Evolutionary conservation across 345 rosid genomes (phyloP).

Genomic region (Passiflora organensis): DNA sequence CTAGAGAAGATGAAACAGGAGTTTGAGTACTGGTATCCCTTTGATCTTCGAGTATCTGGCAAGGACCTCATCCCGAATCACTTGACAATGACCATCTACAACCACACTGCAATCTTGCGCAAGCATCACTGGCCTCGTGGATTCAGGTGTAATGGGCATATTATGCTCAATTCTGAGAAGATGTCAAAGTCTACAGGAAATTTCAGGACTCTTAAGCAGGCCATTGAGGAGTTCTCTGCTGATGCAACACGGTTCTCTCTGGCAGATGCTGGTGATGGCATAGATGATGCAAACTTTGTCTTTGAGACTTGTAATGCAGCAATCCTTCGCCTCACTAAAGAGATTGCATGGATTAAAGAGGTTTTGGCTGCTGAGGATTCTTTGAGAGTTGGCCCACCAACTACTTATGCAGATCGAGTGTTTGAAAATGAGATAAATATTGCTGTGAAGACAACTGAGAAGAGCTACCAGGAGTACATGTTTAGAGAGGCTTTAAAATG

Average conservation of each 20-base stretch:
- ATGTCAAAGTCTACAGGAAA: conserved; percentile 98
- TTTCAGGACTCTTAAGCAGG: conserved; percentile 77
- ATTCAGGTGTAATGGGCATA: conserved; percentile 88
- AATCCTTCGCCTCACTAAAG: conserved; percentile 77
- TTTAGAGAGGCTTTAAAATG: conserved; percentile 87
- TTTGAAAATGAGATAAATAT: conserved; percentile 86
- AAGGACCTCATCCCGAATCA: conserved; percentile 98
- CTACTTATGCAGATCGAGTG: conserved; percentile 77
- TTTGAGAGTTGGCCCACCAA: conserved; percentile 61
- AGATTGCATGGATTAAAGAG: conserved; percentile 91
- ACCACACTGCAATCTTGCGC: conserved; percentile 79
- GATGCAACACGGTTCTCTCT: conserved; percentile 82
- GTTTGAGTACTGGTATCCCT: conserved; percentile 96
- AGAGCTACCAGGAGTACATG: conserved; percentile 60
- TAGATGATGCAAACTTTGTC: conserved; percentile 96
- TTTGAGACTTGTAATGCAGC: conserved; percentile 90
- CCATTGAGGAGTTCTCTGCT: conserved; percentile 83
- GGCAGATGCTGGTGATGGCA: conserved; percentile 98
- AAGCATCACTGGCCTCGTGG: conserved; percentile 87
- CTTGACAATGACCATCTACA: conserved; percentile 75
- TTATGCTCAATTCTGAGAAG: conserved; percentile 91
- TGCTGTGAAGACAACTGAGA: conserved; percentile 69
- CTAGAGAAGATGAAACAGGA: conserved; percentile 87
- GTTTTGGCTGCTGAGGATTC: conserved; percentile 58
- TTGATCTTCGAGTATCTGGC: conserved; percentile 92